phyloP scores from a whole-genome alignment of 2,329 filamentous ascomycete genomes.

The Sporothrix protearum region DNA sequence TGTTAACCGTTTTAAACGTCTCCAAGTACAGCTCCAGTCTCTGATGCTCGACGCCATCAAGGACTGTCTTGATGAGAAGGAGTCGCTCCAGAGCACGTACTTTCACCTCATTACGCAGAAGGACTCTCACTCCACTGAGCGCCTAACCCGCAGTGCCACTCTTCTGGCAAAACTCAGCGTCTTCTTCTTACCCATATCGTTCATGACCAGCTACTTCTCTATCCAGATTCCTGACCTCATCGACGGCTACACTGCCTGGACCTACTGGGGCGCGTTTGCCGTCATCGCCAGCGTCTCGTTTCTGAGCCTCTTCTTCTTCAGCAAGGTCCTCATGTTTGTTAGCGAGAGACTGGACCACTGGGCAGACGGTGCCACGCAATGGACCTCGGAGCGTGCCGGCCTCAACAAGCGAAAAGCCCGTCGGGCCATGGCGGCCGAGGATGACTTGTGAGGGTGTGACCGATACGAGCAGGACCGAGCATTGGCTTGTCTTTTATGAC shows the following conservation, averaged over 20 bases:
- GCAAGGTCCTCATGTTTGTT: conserved; percentile 44
- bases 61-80: conserved; percentile 65
- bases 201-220: conserved; percentile 73
- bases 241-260: conserved; percentile 53
- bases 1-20: conserved; percentile 54
- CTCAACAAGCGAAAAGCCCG: neutral
- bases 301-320: conserved; percentile 54
- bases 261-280: conserved; percentile 67
- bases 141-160: conserved; percentile 67
- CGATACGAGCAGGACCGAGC: neutral
- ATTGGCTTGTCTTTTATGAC: neutral
- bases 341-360: conserved; percentile 43
- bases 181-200: conserved; percentile 69
- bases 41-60: conserved; percentile 60
- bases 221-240: conserved; percentile 59
- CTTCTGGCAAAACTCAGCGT: conserved; percentile 72
- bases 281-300: conserved; percentile 60
- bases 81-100: conserved; percentile 68
- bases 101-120: conserved; percentile 75
- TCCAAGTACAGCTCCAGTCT: conserved; percentile 56
- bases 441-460: neutral
- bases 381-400: neutral
- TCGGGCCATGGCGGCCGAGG: conserved; percentile 12
- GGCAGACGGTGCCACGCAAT: conserved; percentile 13
- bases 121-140: conserved; percentile 67